Percentiles rank a stretch among this genome's conserved stretches.
Conservation (phyloP, 768 basidiomycete genomes). For the Rhodotorula kratochvilovae region DNA sequence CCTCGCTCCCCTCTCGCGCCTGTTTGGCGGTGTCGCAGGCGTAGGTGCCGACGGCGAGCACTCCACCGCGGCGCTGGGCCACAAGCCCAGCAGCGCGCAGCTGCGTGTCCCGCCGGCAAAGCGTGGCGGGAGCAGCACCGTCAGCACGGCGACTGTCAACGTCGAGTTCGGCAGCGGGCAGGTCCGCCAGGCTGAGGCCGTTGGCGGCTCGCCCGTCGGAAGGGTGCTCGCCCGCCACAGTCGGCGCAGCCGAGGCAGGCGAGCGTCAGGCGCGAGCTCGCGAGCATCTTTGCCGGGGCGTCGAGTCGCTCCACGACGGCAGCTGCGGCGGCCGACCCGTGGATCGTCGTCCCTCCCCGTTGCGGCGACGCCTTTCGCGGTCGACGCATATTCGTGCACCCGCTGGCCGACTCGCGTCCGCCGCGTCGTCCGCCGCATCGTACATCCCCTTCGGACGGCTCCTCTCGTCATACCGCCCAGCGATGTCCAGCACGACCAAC, state of each 20-base stretch:
- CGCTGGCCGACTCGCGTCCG: conserved; percentile 12
- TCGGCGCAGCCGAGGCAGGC: background rate
- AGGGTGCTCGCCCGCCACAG: background rate
- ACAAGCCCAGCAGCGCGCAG: conserved; percentile 10
- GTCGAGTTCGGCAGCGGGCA: conserved; percentile 72
- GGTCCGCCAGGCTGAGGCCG: conserved; percentile 21
- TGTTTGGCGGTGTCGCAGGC: conserved; percentile 38
- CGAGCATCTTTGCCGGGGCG: conserved; percentile 88
- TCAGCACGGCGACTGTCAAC: conserved; percentile 86
- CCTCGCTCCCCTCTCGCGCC: conserved; percentile 45
- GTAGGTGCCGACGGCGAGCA: conserved; percentile 7
- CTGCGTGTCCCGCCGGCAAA: conserved; percentile 53
- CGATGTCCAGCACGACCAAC: conserved; percentile 65
- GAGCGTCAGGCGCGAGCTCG: conserved; percentile 51
- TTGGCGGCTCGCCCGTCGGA: background rate
- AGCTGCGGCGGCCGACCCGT: conserved; percentile 56
- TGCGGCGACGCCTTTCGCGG: conserved; percentile 30
- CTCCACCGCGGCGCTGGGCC: background rate
- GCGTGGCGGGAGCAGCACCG: conserved; percentile 73
- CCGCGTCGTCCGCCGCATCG: conserved; percentile 7
- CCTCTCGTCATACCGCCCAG: conserved; percentile 20
- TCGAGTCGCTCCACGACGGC: conserved; percentile 39
- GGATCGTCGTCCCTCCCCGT: conserved; percentile 61
- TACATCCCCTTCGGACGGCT: background rate
- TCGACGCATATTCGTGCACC: background rate